A percentile compares a stretch with the other conserved stretches of the same genome.
Conservation (phyloP, 2,329 filamentous ascomycete genomes). For the Fusarium decemcellulare region DNA sequence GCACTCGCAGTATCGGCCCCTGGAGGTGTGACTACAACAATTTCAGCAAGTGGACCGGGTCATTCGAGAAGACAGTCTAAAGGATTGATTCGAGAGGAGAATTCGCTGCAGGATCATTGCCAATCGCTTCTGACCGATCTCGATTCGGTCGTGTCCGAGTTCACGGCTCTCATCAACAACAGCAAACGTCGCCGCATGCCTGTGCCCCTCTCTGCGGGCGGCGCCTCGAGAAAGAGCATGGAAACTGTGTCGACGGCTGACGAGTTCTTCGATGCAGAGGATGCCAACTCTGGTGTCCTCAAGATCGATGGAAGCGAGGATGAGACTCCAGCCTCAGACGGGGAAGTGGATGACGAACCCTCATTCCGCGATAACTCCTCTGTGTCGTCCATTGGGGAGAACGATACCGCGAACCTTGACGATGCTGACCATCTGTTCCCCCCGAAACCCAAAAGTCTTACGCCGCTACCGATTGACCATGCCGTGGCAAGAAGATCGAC, state of each 20-base stretch:
- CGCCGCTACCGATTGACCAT: slow-evolving; percentile 81
- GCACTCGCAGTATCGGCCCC: slow-evolving; percentile 61
- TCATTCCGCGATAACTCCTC: slow-evolving; percentile 70
- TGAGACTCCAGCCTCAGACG: slow-evolving; percentile 71
- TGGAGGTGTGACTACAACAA: slow-evolving; percentile 49
- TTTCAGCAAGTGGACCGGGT: slow-evolving; percentile 50
- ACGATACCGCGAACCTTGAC: slow-evolving; percentile 70
- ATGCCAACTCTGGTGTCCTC: slow-evolving; percentile 76
- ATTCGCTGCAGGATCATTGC: slow-evolving; percentile 84
- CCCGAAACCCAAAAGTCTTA: slow-evolving; percentile 79
- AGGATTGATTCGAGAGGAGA: slow-evolving; percentile 65
- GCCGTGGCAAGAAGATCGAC: slow-evolving; percentile 76
- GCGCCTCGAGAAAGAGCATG: slow-evolving; percentile 73
- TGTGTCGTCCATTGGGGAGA: slow-evolving; percentile 71
- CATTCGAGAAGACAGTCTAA: slow-evolving; percentile 55
- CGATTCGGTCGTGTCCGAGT: slow-evolving; percentile 86
- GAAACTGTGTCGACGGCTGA: slow-evolving; percentile 84
- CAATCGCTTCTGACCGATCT: slow-evolving; percentile 87
- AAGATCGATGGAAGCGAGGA: slow-evolving; percentile 81
- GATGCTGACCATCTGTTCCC: slow-evolving; percentile 79
- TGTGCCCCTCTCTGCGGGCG: slow-evolving; percentile 63
- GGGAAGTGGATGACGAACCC: slow-evolving; percentile 64
- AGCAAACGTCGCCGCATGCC: slow-evolving; percentile 83
- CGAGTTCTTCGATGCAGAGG: slow-evolving; percentile 95
- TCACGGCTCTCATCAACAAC: slow-evolving; percentile 81